Base-by-base conservation (phyloP, 2,329 filamentous ascomycete species). In the Penicillium sp. region DNA sequence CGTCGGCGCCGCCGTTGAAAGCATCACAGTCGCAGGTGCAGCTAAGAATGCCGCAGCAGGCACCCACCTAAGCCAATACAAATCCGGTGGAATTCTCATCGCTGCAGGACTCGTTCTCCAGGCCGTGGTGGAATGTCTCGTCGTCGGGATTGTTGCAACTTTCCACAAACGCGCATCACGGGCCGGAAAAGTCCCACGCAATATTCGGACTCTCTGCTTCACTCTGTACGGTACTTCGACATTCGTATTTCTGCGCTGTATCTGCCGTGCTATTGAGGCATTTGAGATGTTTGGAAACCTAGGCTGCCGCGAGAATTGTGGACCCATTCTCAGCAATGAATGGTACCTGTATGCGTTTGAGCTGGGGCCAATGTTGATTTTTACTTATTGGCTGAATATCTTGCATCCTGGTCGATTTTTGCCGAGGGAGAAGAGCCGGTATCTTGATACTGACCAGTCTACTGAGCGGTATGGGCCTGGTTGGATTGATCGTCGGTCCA, bases 341-440 rank as follows among this genome's bases (percentile, higher is more conserved):
- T 76, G 73, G 73, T 76, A 69, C 29, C 56, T 76, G 8, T 76
- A 71, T 55, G 68, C 61, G 13, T 75, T 76, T 52, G 74, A 77
- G 53, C 69, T 69, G 1, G 72, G 70, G 0, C 70, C 69, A 0
- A 75, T 76, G 67, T 59, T 73, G 14, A 50, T 76, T 1, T 75
- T 69, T 26, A 72, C 70, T 1, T 69, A 64, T 25, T 75, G 70
- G 71, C 59, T 76, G 9, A 75, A 73, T 25, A 14, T 73, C n/a
- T 58, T 75, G 27, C 74, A 75, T 55, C 73, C 72, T 6, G 73
- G 72, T n/a, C 63, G 65, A 31, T 65, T 64, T 46, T 57, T 77
- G 26, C 72, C 73, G 5, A 54, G 55, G 13, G 50, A 70, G 23
- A 66, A 67, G 26, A 64, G 50, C 1, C 62, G 60, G 3, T 75